Conservation (phyloP, 73 alveolate species). For the Breviolum minutum region DNA sequence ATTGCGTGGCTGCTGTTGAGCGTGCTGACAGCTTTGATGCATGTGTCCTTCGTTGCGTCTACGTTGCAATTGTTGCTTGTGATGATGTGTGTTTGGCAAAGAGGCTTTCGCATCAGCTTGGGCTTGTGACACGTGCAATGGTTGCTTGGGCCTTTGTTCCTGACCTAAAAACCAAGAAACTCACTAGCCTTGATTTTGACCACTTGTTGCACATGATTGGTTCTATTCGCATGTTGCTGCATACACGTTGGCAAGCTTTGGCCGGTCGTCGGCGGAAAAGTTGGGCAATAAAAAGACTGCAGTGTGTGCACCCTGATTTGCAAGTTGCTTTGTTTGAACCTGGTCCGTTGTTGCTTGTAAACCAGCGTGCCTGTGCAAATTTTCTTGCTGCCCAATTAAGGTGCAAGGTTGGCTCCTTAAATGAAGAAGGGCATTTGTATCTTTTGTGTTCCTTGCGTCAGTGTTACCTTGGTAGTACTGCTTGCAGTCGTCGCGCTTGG, state of each 20-base stretch:
- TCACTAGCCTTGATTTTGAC: slow-evolving; percentile 3
- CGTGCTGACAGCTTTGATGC: not conserved
- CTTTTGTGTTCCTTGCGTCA: not conserved
- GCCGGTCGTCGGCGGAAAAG: not conserved
- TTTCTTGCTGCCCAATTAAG: not conserved
- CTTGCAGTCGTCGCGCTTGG: not conserved
- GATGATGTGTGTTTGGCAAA: not conserved
- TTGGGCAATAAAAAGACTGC: not conserved
- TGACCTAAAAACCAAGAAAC: not conserved
- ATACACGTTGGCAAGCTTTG: slow-evolving; percentile 34
- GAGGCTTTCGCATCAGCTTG: slow-evolving; percentile 12
- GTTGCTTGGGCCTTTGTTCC: not conserved
- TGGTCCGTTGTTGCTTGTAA: not conserved
- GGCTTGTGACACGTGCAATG: not conserved
- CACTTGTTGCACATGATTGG: not conserved
- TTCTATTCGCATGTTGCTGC: slow-evolving; percentile 27
- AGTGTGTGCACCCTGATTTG: not conserved
- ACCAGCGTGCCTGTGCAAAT: not conserved
- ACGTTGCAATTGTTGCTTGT: not conserved
- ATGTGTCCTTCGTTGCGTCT: not conserved
- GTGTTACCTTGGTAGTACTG: slow-evolving; percentile 21
- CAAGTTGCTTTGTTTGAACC: not conserved
- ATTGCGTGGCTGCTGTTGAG: not conserved
- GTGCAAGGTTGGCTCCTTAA: not conserved
- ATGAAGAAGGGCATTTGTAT: not conserved